Base-by-base conservation (phyloP, 352 stramenopile species). In the Globisporangium uncinulatum region DNA sequence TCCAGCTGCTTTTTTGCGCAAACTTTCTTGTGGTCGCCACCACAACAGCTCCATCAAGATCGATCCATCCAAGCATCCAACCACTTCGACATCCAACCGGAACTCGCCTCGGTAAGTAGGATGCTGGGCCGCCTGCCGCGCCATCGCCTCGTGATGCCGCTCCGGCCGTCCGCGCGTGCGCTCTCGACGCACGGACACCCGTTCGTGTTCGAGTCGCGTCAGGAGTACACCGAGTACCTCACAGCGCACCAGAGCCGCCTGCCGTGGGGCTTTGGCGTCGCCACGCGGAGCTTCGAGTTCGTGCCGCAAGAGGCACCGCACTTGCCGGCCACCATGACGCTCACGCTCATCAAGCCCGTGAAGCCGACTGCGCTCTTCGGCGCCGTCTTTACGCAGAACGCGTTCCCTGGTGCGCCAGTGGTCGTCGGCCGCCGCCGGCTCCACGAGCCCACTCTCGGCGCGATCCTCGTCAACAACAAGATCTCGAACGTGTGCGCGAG, bases 391-490 rank as follows among this genome's bases (percentile, higher is more conserved):
- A 97, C 92, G 21, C 73, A 85, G 58, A 98, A 97, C 67, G 74
- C 85, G 19, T 97, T 97, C 52, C 87, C 87, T 0, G 92, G 92
- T 7, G 87, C 87, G 37, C 92, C 92, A 0, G 83, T 98, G 34
- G 54, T 92, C 34, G 79, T 99, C 37, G 96, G 96, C 32, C 87
- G 94, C 59, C 75, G 90, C 62, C 89, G 94, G 31, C 71, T 99
- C n/a, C 61, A 75, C 39, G 86, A 96, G 32, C 67, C 86, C 37
- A 91, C 83, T 45, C 73, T 99, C 45, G 92, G 97, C 65, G 96
- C 92, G 11, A 89, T 99, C 66, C 82, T 99, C 31, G 89, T 99
- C 44, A 99, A 99, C 74, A 99, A 99, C 76, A 99, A 99, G 78
- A 97, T 99, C 58, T 99, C 96, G 31, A 99, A 99, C 69, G 97